Evolutionary conservation across 805 yeast genomes (phyloP).

Genomic region (Candida rishiriensis): DNA sequence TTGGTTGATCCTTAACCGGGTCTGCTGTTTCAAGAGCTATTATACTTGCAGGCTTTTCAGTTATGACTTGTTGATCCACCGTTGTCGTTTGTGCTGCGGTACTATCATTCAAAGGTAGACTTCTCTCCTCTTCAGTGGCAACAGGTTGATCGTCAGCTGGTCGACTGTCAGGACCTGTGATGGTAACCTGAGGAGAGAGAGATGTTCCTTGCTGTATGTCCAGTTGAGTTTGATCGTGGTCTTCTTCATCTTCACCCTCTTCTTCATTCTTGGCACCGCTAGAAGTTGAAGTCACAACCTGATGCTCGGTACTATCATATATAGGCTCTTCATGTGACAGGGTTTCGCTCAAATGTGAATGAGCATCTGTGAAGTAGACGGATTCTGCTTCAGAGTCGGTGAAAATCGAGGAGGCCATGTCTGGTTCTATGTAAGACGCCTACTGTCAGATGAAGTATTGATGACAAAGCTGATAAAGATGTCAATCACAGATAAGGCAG

Average conservation of each 20-base stretch:
- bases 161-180: slow-evolving; percentile 11
- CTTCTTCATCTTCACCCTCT: neutral
- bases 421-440: neutral
- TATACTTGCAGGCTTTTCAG: no score
- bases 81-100: neutral
- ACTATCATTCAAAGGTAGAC: neutral
- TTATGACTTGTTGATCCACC: neutral
- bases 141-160: neutral
- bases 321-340: neutral
- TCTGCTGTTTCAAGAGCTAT: neutral
- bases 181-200: slow-evolving; percentile 22
- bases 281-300: neutral
- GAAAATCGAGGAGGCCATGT: slow-evolving; percentile 6
- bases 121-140: neutral
- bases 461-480: no score
- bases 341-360: slow-evolving; percentile 16
- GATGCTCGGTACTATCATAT: neutral
- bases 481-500: no score
- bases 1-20: neutral
- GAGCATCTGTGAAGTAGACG: slow-evolving; percentile 21
- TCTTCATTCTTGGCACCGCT: neutral
- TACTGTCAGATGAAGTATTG: no score
- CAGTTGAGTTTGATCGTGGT: neutral
- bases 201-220: neutral
- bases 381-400: slow-evolving; percentile 18